Percentiles rank a stretch among this genome's conserved stretches.
These are phyloP conservation scores for Talaromyces sp. DNA, from an alignment of 2,329 filamentous ascomycete species.

Conservation along the genomic window DNA sequence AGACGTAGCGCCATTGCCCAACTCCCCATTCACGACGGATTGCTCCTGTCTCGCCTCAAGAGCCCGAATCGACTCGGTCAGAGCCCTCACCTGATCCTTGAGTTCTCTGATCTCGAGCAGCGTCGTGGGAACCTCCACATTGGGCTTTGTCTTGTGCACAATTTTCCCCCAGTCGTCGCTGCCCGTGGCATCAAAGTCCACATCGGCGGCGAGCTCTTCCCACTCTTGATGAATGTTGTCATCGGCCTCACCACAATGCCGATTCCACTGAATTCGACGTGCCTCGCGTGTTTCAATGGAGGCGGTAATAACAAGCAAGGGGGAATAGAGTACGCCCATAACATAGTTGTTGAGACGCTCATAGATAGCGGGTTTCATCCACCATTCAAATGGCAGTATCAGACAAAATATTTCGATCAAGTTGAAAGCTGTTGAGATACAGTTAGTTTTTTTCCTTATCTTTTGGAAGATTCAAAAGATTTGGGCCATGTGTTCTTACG, in stretches of 20 bases:
- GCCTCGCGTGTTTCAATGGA: slow-evolving; percentile 65
- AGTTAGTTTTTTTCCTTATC: background rate
- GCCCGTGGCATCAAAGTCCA: slow-evolving; percentile 71
- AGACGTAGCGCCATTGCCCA: background rate
- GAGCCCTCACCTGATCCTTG: slow-evolving; percentile 53
- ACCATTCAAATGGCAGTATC: slow-evolving; percentile 86
- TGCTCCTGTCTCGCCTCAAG: slow-evolving; percentile 36
- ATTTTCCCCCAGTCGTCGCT: slow-evolving; percentile 70
- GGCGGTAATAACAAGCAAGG: slow-evolving; percentile 74
- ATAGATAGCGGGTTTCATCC: slow-evolving; percentile 72
- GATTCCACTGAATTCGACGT: slow-evolving; percentile 64
- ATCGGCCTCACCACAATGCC: slow-evolving; percentile 76
- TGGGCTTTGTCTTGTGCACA: slow-evolving; percentile 70
- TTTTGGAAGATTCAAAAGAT: background rate
- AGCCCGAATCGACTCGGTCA: slow-evolving; percentile 60
- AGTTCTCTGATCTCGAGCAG: slow-evolving; percentile 58
- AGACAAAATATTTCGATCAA: slow-evolving; percentile 81
- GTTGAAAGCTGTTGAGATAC: slow-evolving; percentile 61
- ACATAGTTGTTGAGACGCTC: slow-evolving; percentile 80
- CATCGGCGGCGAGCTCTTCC: slow-evolving; percentile 68
- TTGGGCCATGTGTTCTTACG: slow-evolving; percentile 37
- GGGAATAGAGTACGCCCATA: slow-evolving; percentile 82
- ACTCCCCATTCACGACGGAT: background rate
- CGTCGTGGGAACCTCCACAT: slow-evolving; percentile 73
- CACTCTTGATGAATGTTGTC: slow-evolving; percentile 88